Base-by-base conservation (phyloP, 306 rosid species). In the Herpetospermum pedunculosum region DNA sequence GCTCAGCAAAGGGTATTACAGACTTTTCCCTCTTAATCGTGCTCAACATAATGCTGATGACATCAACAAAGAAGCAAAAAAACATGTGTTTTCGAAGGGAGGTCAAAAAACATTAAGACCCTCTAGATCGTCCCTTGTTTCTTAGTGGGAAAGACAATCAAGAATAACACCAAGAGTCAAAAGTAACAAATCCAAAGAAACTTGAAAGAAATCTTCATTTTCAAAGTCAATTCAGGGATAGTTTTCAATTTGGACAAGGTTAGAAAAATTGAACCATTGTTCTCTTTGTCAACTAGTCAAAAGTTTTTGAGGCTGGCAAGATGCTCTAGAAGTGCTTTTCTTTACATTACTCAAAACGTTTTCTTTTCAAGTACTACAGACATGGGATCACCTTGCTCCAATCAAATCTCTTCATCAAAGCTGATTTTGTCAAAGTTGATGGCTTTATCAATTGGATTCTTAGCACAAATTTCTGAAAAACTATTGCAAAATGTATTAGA, bases 391-490 rank as follows among this genome's bases (percentile, higher is more conserved):
- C 14, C 29, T 38, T 7, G 3, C 30, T 64, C 50, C 72, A 10
- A 40, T 65, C 47, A 65, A 21, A 13, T 12, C 72, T 41, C 30
- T 38, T 38, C 48, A 1, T 23, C 4, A 60, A 11, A 64, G 18
- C 32, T 37, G 30, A 38, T 10, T 10, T 37, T 23, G 73, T 69
- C 73, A 69, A 69, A 43, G 34, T 69, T n/a, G 73, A 44, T 69
- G 73, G 40, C 74, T 70, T 44, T 23, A 35, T 68, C 73, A 67
- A 23, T 23, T 7, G 26, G 55, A 70, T 46, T 70, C 58, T 47
- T 16, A 4, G 12, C 43, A 70, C 28, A 47, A 16, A 44, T 43
- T 70, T 70, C 14, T 70, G 58, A 47, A 32, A 32, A 47, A 70
- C 57, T 46, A 70, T 70, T 46, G 73, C 54, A 40, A 68, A 43